A percentile compares a stretch with the other conserved stretches of the same genome.
Conservation (phyloP, 2,329 filamentous ascomycete species). For the Arthrobotrys pseudoclavata region DNA sequence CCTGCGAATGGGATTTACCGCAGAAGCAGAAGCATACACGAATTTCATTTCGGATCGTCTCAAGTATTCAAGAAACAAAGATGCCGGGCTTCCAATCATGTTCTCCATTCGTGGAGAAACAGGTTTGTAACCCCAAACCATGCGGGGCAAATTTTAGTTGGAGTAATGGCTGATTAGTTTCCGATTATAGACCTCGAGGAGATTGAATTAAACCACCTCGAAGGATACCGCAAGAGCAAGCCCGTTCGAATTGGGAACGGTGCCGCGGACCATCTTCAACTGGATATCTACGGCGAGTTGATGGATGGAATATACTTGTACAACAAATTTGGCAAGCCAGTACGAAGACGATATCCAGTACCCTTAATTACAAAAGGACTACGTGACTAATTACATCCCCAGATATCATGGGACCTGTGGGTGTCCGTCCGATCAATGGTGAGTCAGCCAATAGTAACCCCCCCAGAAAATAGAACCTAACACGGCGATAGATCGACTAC, state of each 20-base stretch:
- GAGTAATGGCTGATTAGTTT: not conserved
- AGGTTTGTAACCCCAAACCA: conserved; percentile 70
- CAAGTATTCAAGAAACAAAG: conserved; percentile 72
- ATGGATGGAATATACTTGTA: conserved; percentile 83
- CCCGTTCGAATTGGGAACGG: conserved; percentile 84
- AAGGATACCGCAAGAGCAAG: conserved; percentile 78
- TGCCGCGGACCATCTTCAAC: conserved; percentile 80
- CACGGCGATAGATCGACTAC: conserved; percentile 70
- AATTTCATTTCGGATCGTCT: conserved; percentile 81
- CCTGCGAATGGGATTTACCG: conserved; percentile 79
- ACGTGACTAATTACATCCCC: conserved; percentile 37
- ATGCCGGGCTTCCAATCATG: conserved; percentile 81
- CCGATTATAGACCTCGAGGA: conserved; percentile 49
- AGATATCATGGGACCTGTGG: conserved; percentile 79
- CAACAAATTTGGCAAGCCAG: conserved; percentile 83
- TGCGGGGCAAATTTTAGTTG: conserved; percentile 72
- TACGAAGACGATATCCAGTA: conserved; percentile 63
- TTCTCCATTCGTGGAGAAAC: conserved; percentile 82
- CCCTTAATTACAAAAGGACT: not conserved
- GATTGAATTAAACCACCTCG: conserved; percentile 71
- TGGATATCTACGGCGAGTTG: conserved; percentile 84
- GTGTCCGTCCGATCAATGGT: conserved; percentile 77
- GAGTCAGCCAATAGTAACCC: conserved; percentile 65
- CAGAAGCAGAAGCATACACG: conserved; percentile 83
- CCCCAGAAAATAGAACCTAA: not conserved